Conservation (phyloP, 371 early-diverging fungal species). For the Lichtheimia corymbifera region DNA sequence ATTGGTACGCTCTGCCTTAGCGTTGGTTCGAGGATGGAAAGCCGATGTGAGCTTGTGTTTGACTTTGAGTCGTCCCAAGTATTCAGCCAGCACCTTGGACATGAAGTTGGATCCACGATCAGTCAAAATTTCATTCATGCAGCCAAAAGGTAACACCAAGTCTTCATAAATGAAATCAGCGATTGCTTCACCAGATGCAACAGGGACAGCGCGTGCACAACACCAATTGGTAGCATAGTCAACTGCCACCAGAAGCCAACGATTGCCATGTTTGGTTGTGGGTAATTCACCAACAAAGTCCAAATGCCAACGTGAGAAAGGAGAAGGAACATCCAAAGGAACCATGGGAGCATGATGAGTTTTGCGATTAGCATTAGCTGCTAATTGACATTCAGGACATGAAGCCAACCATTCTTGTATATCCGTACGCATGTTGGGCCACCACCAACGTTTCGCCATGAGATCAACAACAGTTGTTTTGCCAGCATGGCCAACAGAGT, state of each 20-base stretch:
- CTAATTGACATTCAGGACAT: slow-evolving; percentile 33
- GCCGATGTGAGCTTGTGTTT: slow-evolving; percentile 24
- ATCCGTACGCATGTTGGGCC: slow-evolving; percentile 32
- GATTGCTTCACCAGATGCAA: slow-evolving; percentile 22
- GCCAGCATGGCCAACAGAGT: slow-evolving; percentile 26
- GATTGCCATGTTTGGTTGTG: slow-evolving; percentile 19
- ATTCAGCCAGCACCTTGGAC: slow-evolving; percentile 5
- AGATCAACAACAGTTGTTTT: slow-evolving; percentile 14
- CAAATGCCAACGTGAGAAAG: slow-evolving; percentile 26
- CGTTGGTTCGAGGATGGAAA: slow-evolving; percentile 25
- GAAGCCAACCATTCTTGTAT: slow-evolving; percentile 11
- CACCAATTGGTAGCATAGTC: slow-evolving; percentile 47
- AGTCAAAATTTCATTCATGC: slow-evolving; percentile 23
- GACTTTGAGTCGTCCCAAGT: slow-evolving; percentile 6
- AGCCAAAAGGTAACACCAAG: slow-evolving; percentile 32
- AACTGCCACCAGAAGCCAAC: slow-evolving; percentile 32
- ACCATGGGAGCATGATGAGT: slow-evolving; percentile 14
- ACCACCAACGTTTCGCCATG: slow-evolving; percentile 25
- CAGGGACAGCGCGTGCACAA: slow-evolving; percentile 35
- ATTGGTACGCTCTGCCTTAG: slow-evolving; percentile 25
- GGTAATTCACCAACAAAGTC: slow-evolving; percentile 28
- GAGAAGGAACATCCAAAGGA: slow-evolving; percentile 5
- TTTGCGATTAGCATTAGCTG: neutral
- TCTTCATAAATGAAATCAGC: slow-evolving; percentile 25
- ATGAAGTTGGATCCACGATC: slow-evolving; percentile 29